phyloP scores from a whole-genome alignment of 106 monocot genomes.

The Gastrodia elata region DNA sequence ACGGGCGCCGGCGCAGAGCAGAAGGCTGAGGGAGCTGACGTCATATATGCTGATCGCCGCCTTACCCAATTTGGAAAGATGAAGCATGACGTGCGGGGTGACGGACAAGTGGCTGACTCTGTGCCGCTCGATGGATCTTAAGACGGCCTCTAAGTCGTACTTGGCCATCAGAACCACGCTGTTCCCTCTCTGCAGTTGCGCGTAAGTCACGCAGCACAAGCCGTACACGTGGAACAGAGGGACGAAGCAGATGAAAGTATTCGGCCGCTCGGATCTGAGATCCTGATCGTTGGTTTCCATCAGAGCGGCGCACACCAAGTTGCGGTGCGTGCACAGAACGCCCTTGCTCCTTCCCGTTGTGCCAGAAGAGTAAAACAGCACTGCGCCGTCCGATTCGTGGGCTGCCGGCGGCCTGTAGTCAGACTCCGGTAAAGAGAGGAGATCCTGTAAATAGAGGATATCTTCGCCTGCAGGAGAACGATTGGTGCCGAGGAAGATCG shows the following conservation, averaged over 20 bases:
- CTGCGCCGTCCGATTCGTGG: slow-evolving; percentile 39
- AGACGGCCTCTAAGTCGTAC: slow-evolving; percentile 28
- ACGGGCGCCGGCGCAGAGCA: no score
- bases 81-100: slow-evolving; percentile 77
- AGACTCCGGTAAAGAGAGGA: neutral
- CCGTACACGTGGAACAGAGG: slow-evolving; percentile 81
- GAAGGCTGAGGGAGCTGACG: slow-evolving; percentile 47
- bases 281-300: slow-evolving; percentile 23
- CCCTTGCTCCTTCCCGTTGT: slow-evolving; percentile 80
- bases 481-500: slow-evolving; percentile 23
- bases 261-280: slow-evolving; percentile 5
- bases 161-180: slow-evolving; percentile 39
- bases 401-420: slow-evolving; percentile 18
- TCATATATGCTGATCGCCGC: slow-evolving; percentile 39
- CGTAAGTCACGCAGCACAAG: slow-evolving; percentile 43
- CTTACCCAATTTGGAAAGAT: slow-evolving; percentile 65
- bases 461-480: neutral
- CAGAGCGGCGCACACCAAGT: slow-evolving; percentile 33
- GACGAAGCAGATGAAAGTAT: slow-evolving; percentile 38
- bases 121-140: slow-evolving; percentile 39
- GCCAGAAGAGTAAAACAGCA: slow-evolving; percentile 77
- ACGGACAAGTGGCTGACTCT: slow-evolving; percentile 33
- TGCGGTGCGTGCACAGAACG: slow-evolving; percentile 41
- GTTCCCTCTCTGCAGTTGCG: slow-evolving; percentile 29
- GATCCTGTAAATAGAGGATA: slow-evolving; percentile 23